Base-by-base conservation (phyloP, 371 early-diverging fungal genomes). In the Mortierella sp. region DNA sequence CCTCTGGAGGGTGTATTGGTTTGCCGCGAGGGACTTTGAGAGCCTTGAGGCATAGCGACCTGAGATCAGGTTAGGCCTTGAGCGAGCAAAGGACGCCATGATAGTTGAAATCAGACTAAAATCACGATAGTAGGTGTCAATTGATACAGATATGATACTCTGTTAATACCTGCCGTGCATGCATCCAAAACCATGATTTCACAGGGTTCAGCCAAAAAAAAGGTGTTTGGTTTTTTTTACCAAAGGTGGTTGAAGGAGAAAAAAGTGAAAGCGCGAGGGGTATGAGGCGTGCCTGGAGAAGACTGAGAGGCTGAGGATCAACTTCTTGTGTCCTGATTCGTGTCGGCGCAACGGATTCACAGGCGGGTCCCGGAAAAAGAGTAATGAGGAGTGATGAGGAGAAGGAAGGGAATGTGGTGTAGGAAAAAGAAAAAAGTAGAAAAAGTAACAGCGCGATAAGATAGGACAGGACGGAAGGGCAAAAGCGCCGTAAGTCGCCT, bases 1-100 rank as follows among this genome's bases (percentile, higher is more conserved):
- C 3, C 65, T 64, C 22, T 48, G 69, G 26, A 76, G 43, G 22
- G 55, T 16, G 19, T 45, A n/a, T n/a, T n/a, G 48, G 19, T 44
- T 66, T 52, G 71, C 43, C 13, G 43, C 11, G 44, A 71, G 9
- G 3, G 68, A 10, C 66, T 67, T 68, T 39, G 70, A 29, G 73
- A 73, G 53, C 48, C 67, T 67, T 24, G 68, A 8, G 29, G 52
- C 11, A 24, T 63, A 61, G 43, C 73, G 80, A 24, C 68, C 43
- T 16, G 73, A 43, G 41, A n/a, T 37, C 52, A 63, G n/a, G 26
- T 47, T 41, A 14, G 73, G 63, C 43, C 74, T 44, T 37, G 70
- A 66, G 53, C 68, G n/a, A 53, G 65, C 31, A 48, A 80, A 34
- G 41, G 73, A 76, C 7, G 76, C 47, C 80, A 80, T 80, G 61